Conservation (phyloP, 1,284 basidiomycete genomes). For the Fereydounia khargensis region DNA sequence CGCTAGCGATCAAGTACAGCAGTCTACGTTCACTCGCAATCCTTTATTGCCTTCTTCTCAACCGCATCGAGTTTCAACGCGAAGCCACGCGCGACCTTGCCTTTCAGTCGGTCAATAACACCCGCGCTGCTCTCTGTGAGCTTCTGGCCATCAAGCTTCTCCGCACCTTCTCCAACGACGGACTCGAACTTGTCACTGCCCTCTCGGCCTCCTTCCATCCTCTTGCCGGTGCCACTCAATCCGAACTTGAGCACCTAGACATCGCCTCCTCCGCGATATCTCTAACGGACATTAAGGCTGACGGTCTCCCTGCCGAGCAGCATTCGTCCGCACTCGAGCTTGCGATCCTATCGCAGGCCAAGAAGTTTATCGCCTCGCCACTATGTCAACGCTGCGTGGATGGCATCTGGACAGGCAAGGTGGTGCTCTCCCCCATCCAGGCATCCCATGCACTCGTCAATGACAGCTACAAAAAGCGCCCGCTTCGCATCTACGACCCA, state of each 20-base stretch:
- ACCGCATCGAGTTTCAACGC: constrained; percentile 78
- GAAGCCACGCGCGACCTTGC: constrained; percentile 60
- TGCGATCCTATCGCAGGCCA: constrained; percentile 45
- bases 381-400: constrained; percentile 49
- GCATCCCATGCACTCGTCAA: constrained; percentile 43
- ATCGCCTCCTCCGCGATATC: constrained; percentile 17
- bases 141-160: constrained; percentile 79
- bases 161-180: constrained; percentile 59
- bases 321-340: constrained; percentile 45
- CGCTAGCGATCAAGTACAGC: constrained; percentile 45
- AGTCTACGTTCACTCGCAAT: constrained; percentile 61
- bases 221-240: constrained; percentile 61
- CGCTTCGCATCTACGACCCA: constrained; percentile 90
- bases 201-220: constrained; percentile 85
- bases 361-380: constrained; percentile 46
- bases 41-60: constrained; percentile 84
- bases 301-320: constrained; percentile 22
- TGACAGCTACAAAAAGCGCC: constrained; percentile 86
- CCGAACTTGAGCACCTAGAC: constrained; percentile 20
- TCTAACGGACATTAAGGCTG: constrained; percentile 8
- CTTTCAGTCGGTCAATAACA: constrained; percentile 66
- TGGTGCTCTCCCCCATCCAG: constrained; percentile 34
- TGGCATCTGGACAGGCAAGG: constrained; percentile 45
- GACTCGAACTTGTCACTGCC: constrained; percentile 71
- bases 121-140: constrained; percentile 80